Conservation (phyloP, 306 rosid species). For the Phaseolus lunatus region DNA sequence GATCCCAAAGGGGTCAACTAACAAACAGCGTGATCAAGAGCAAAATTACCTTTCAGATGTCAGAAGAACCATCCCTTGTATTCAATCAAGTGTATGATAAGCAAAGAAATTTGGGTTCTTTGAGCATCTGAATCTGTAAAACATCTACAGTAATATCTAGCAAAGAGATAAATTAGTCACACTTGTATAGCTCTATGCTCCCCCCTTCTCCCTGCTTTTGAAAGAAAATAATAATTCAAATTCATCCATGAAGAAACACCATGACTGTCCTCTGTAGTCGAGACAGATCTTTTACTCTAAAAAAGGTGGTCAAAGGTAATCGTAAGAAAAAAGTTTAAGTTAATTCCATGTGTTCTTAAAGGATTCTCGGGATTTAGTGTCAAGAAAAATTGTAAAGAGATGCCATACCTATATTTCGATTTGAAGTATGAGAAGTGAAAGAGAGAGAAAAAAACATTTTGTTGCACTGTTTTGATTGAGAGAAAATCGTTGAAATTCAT, state of each 20-base stretch:
- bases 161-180: slow-evolving; percentile 35
- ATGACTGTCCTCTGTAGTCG: not conserved
- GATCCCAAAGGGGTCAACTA: slow-evolving; percentile 58
- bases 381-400: not conserved
- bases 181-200: slow-evolving; percentile 18
- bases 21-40: slow-evolving; percentile 42
- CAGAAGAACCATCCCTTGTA: slow-evolving; percentile 52
- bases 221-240: slow-evolving; percentile 18
- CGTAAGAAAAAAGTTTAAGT: not conserved
- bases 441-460: too few relatives aligned
- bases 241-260: slow-evolving; percentile 2
- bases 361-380: not conserved
- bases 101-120: slow-evolving; percentile 53
- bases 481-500: too few relatives aligned
- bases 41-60: slow-evolving; percentile 51
- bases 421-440: too few relatives aligned
- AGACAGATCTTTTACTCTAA: not conserved
- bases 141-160: slow-evolving; percentile 27
- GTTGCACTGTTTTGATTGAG: not conserved
- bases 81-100: slow-evolving; percentile 47
- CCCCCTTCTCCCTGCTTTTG: not conserved
- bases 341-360: not conserved
- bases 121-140: slow-evolving; percentile 54
- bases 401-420: not conserved
- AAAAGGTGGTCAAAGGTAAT: not conserved